Evolutionary conservation across 2,329 filamentous ascomycete species (phyloP), one percentile per base, ranked within the genome.

Genomic region (Clarireedia hainanense): DNA sequence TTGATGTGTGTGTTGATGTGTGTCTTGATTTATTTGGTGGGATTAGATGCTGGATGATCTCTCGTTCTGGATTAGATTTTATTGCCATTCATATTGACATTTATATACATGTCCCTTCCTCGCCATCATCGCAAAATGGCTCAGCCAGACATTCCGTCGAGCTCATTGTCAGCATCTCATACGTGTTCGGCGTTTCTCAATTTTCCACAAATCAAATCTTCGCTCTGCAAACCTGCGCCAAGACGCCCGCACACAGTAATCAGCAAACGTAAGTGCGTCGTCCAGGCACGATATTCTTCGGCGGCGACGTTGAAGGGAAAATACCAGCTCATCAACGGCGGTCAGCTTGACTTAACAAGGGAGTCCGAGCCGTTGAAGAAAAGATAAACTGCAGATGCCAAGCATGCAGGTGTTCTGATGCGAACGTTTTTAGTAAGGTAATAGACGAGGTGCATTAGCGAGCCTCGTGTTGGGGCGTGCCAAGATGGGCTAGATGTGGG

Each of bases 361-460:
- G 9, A 34, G 30, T 34, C 7, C 30, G 30, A 34, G 30, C 30
- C 23, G 24, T 7, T 42, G 36, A 14, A 42, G 48, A 50, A 50
- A 39, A 23, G 23, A 17, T 20, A 15, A 5, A 9, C 12, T 50
- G 23, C 15, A 50, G 24, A 20, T 43, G 37, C 37, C 37, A 51
- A 51, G 37, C 27, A 43, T 30, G 24, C n/a, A 43, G 39, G 49
- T 23, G 30, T 34, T 34, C 49, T 51, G 15, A 24, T 27, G 26
- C 27, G 15, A 26, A 26, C 24, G 42, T 51, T 27, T 15, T 14
- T 15, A 20, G 20, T 20, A 20, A 20, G 20, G 20, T n/a, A 27
- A 27, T 39, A 51, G 37, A 43, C 24, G 49, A 43, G 26, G 24
- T 51, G 49, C 49, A 43, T 51, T 30, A 40, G 48, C 36, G 48